These are phyloP conservation scores for Dictyophora rubrovolvata DNA, from an alignment of 768 basidiomycete genomes.

Conservation along the genomic window DNA sequence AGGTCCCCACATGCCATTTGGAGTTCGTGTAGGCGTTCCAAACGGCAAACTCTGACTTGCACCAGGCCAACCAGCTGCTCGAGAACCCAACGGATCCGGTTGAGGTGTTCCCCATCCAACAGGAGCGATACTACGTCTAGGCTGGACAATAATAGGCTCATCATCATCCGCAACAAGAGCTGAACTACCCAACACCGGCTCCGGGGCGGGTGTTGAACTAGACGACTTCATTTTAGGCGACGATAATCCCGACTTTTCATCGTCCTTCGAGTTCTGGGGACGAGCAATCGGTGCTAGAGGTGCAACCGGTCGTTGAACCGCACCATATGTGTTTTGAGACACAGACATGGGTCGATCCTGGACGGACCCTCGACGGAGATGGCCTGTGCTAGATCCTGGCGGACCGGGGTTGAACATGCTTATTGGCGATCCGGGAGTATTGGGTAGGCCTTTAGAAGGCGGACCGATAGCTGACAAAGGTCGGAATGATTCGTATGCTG, in stretches of 20 bases:
- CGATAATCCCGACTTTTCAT: constrained; percentile 28
- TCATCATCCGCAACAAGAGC: constrained; percentile 74
- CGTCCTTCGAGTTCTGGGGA: constrained; percentile 40
- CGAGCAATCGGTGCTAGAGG: constrained; percentile 62
- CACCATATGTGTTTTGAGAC: constrained; percentile 5
- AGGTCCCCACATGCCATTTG: constrained; percentile 8
- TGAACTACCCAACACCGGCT: constrained; percentile 65
- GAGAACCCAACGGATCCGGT: neutral
- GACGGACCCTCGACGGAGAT: constrained; percentile 9
- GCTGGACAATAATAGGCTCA: constrained; percentile 52
- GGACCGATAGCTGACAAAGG: constrained; percentile 3
- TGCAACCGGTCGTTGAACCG: constrained; percentile 5
- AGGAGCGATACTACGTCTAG: constrained; percentile 31
- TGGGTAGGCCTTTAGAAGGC: neutral
- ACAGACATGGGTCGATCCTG: constrained; percentile 1
- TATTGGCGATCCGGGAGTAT: constrained; percentile 6
- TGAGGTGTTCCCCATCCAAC: constrained; percentile 38
- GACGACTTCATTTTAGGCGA: constrained; percentile 44
- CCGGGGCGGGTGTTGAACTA: constrained; percentile 29
- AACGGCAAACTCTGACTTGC: constrained; percentile 2
- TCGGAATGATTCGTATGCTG: neutral
- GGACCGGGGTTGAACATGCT: constrained; percentile 5
- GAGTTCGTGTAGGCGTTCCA: neutral
- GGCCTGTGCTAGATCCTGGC: constrained; percentile 2
- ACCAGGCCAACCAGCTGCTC: constrained; percentile 5